A percentile compares a stretch with the other conserved stretches of the same genome.
phyloP scores from a whole-genome alignment of 768 basidiomycete species.

The Suillus occidentalis region DNA sequence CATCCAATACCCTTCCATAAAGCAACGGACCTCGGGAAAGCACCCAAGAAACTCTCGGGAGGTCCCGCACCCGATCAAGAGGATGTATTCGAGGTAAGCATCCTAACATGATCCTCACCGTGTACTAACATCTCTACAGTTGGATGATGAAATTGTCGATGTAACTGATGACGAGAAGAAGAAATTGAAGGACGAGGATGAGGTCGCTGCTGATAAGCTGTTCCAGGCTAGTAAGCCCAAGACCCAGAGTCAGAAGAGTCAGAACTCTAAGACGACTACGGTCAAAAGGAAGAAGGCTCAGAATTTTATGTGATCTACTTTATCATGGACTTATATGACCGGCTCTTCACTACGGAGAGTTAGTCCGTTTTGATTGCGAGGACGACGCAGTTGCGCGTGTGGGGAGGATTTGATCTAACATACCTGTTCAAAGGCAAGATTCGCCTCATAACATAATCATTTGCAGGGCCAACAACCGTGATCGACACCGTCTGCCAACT shows the following conservation, averaged over 20 bases:
- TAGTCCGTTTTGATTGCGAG: too few relatives aligned
- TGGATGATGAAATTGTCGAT: constrained; percentile 47
- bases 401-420: too few relatives aligned
- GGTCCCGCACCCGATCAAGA: constrained; percentile 87
- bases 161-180: constrained; percentile 50
- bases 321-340: background rate
- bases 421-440: too few relatives aligned
- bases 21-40: constrained; percentile 75
- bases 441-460: too few relatives aligned
- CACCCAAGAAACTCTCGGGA: constrained; percentile 73
- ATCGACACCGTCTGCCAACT: too few relatives aligned
- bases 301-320: constrained; percentile 10
- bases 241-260: constrained; percentile 33
- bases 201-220: constrained; percentile 55
- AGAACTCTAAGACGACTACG: constrained; percentile 19
- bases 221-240: constrained; percentile 55
- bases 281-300: constrained; percentile 20
- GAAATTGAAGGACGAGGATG: constrained; percentile 37
- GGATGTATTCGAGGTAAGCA: constrained; percentile 80
- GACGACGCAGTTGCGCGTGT: too few relatives aligned
- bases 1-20: constrained; percentile 97
- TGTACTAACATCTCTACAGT: constrained; percentile 23
- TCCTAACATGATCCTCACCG: background rate
- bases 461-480: too few relatives aligned
- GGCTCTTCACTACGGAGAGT: too few relatives aligned